phyloP scores from a whole-genome alignment of 2,329 filamentous ascomycete genomes.

The Whalleya microplaca region DNA sequence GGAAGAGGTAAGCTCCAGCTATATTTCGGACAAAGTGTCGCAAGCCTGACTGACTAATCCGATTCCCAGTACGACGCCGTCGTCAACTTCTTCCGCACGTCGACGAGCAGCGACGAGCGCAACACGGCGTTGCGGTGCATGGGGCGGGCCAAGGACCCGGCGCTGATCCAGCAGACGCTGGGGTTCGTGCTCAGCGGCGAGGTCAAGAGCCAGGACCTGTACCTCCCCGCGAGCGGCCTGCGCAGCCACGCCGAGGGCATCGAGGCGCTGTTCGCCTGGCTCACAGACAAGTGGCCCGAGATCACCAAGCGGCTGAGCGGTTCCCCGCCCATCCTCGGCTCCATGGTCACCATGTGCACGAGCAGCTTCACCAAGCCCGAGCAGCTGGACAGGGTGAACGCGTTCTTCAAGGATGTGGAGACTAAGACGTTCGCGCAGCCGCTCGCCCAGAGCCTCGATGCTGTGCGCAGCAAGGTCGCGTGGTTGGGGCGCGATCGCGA shows the following conservation, averaged over 20 bases:
- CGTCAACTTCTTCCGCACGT: constrained; percentile 74
- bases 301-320: constrained; percentile 82
- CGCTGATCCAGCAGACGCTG: constrained; percentile 81
- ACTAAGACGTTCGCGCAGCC: constrained; percentile 86
- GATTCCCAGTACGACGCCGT: constrained; percentile 70
- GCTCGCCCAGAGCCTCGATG: constrained; percentile 86
- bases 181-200: constrained; percentile 75
- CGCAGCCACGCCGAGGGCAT: constrained; percentile 79
- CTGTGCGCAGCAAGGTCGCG: constrained; percentile 79
- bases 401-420: constrained; percentile 81
- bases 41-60: constrained; percentile 18
- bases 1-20: constrained; percentile 64
- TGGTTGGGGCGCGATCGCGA: constrained; percentile 78
- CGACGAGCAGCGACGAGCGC: constrained; percentile 81
- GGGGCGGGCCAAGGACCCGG: constrained; percentile 76
- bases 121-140: constrained; percentile 87
- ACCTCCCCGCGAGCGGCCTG: constrained; percentile 81
- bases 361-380: constrained; percentile 77
- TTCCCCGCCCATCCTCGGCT: constrained; percentile 83
- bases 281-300: constrained; percentile 86
- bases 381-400: constrained; percentile 75
- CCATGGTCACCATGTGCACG: constrained; percentile 81
- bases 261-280: constrained; percentile 78
- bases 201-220: constrained; percentile 93
- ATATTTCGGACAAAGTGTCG: neutral